These are phyloP conservation scores for Harringtonia aguacate DNA, from an alignment of 2,329 filamentous ascomycete species.

Conservation along the genomic window DNA sequence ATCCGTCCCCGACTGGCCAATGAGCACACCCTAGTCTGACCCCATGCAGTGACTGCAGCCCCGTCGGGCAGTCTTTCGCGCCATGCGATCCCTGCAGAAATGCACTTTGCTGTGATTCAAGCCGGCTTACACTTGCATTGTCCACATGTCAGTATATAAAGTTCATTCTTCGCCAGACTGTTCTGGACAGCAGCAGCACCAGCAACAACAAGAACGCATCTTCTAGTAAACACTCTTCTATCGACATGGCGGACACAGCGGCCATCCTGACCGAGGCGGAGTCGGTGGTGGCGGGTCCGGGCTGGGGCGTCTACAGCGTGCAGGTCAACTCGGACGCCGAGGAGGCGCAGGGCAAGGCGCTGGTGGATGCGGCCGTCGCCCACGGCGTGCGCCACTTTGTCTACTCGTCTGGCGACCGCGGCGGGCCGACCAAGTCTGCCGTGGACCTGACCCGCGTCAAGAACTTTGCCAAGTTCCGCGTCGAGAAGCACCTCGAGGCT, in stretches of 20 bases:
- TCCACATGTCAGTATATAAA: too few species aligned
- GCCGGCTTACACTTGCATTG: too few species aligned
- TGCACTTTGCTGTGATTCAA: too few species aligned
- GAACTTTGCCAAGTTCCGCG: conserved; percentile 49
- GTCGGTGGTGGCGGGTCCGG: conserved; percentile 16
- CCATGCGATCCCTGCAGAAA: too few species aligned
- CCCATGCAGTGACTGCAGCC: too few species aligned
- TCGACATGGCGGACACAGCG: conserved; percentile 35
- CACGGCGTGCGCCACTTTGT: conserved; percentile 45
- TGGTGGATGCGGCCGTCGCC: conserved; percentile 39
- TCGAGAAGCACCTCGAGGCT: conserved; percentile 45
- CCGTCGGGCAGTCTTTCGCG: too few species aligned
- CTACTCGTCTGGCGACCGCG: conserved; percentile 54
- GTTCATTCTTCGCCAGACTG: too few species aligned
- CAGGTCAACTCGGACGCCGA: conserved; percentile 35
- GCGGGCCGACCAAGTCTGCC: conserved; percentile 38
- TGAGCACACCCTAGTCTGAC: too few species aligned
- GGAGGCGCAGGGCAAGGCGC: conserved; percentile 35
- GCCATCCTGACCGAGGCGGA: conserved; percentile 34
- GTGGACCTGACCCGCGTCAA: conserved; percentile 40
- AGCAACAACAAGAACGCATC: too few species aligned
- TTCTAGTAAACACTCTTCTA: too few species aligned
- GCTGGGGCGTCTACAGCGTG: conserved; percentile 48
- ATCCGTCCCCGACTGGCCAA: too few species aligned
- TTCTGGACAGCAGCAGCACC: too few species aligned